These are phyloP conservation scores for Colletotrichum nymphaeae DNA, from an alignment of 2,329 filamentous ascomycete genomes.

Conservation along the genomic window DNA sequence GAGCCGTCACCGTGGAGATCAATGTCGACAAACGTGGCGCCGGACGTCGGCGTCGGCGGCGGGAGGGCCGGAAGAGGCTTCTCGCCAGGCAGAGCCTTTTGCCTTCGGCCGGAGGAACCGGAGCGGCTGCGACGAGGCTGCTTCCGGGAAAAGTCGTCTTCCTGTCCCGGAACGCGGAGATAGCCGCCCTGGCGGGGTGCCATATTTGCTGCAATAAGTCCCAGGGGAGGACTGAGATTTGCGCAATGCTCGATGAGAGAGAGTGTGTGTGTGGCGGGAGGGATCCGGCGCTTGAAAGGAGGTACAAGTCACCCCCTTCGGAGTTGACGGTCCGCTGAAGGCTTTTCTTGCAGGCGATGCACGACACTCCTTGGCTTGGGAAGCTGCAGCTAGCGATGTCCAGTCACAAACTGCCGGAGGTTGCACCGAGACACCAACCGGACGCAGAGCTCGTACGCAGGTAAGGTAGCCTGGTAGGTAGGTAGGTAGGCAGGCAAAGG, in stretches of 20 bases:
- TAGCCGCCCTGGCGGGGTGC: conserved; percentile 29
- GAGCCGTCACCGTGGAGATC: conserved; percentile 10
- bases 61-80: conserved; percentile 37
- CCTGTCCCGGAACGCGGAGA: conserved; percentile 32
- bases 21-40: conserved; percentile 18
- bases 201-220: conserved; percentile 6
- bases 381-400: background rate
- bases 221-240: background rate
- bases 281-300: background rate
- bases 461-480: too few species aligned
- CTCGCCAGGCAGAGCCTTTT: conserved; percentile 36
- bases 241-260: background rate
- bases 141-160: conserved; percentile 10
- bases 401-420: background rate
- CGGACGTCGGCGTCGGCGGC: conserved; percentile 7
- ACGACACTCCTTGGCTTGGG: background rate
- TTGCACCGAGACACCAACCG: background rate
- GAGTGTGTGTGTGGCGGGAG: background rate
- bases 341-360: background rate
- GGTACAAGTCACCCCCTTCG: background rate
- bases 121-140: conserved; percentile 18
- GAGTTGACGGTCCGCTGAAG: background rate
- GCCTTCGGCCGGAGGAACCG: conserved; percentile 26
- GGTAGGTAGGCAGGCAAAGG: background rate
- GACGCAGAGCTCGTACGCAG: background rate